Percentiles rank a stretch among this genome's conserved stretches.
Conservation (phyloP, 1,284 basidiomycete genomes). For the Trametes sp. region DNA sequence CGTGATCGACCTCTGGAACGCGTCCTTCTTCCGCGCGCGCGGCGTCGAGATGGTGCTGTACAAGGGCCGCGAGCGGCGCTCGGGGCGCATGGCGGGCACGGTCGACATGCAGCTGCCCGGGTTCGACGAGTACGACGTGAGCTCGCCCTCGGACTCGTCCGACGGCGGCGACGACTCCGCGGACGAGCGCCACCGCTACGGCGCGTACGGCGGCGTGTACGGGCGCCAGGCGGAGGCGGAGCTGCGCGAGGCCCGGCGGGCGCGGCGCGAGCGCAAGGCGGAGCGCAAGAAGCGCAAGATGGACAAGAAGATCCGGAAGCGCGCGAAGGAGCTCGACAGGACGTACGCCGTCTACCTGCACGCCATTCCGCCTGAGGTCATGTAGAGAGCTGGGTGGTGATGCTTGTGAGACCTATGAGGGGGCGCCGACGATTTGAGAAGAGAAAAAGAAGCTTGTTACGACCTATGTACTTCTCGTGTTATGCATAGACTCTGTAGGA, state of each 20-base stretch:
- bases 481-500: slow-evolving; percentile 3
- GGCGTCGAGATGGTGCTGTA: slow-evolving; percentile 77
- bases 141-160: slow-evolving; percentile 42
- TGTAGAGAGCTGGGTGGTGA: slow-evolving; percentile 4
- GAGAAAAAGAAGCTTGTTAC: not conserved
- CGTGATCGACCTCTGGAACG: slow-evolving; percentile 80
- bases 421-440: not conserved
- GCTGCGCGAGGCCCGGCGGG: slow-evolving; percentile 54
- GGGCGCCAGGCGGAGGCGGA: slow-evolving; percentile 48
- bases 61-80: slow-evolving; percentile 77
- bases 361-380: slow-evolving; percentile 45
- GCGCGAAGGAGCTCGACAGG: slow-evolving; percentile 64
- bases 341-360: slow-evolving; percentile 68
- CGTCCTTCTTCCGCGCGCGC: slow-evolving; percentile 72
- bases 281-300: slow-evolving; percentile 66
- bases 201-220: slow-evolving; percentile 48
- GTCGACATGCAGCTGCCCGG: slow-evolving; percentile 61
- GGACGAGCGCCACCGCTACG: slow-evolving; percentile 47
- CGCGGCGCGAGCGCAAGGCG: slow-evolving; percentile 55
- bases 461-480: slow-evolving; percentile 3
- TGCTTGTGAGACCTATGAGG: not conserved
- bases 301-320: slow-evolving; percentile 67
- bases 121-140: slow-evolving; percentile 51
- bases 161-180: slow-evolving; percentile 46
- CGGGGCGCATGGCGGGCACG: slow-evolving; percentile 62